Evolutionary conservation across 2,329 filamentous ascomycete genomes (phyloP), one percentile per base, ranked within the genome.

Genomic region (Venturia effusa): DNA sequence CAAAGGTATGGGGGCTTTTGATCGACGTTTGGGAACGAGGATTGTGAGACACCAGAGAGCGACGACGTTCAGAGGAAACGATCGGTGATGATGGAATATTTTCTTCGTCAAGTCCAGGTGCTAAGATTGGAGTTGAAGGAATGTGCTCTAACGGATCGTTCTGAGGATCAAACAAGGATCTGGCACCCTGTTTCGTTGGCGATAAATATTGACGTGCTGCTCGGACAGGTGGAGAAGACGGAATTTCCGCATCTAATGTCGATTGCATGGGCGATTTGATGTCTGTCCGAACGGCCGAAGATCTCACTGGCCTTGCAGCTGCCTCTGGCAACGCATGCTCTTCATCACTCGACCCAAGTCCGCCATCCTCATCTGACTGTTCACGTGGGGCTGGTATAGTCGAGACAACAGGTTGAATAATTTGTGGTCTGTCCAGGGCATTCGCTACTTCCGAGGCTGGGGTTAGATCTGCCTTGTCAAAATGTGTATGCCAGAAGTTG

Each of bases 61-160:
- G 59, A n/a, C 59, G 34, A 27, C 37, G 40, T 40, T 40, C 59
- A 19, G 59, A 60, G 5, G 59, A 40, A 60, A 43, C 59, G n/a
- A 43, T 60, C 10, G 59, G 59, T n/a, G 59, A 60, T 17, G 59
- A 60, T 4, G 37, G 37, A n/a, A 60, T n/a, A 37, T 40, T 60
- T 11, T 60, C 59, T 19, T 60, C 59, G n/a, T 60, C 59, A n/a
- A 39, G 24, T 43, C 37, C 59, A 40, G 59, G 37, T 37, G 59
- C 59, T 27, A 60, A 27, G 8, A 43, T 27, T 17, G 59, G 59
- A 27, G 59, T 60, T 7, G 59, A 60, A 43, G 59, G 59, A 19
- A 40, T 27, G n/a, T 60, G 37, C 5, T 39, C 34, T 13, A 37
- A 37, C 27, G 59, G 4, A 60, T 24, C 32, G 37, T 32, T 60